phyloP scores from a whole-genome alignment of 1,284 basidiomycete species.

The Ceraceosorus guamensis region DNA sequence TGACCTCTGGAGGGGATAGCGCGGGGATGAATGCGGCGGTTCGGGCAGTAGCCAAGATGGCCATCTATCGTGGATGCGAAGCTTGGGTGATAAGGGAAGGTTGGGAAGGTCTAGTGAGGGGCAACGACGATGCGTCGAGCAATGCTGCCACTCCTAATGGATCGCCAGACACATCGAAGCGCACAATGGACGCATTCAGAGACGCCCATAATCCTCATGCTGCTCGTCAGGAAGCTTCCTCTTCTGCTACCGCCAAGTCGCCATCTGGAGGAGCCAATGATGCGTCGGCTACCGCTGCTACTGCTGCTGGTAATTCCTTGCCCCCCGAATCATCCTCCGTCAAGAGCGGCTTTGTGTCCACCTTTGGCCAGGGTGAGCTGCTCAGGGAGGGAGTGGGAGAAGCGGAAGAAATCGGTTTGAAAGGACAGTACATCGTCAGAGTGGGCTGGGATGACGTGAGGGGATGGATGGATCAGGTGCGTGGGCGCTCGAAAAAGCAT shows the following conservation, averaged over 20 bases:
- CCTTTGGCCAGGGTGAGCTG: conserved; percentile 84
- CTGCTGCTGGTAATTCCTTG: background rate
- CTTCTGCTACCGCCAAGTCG: background rate
- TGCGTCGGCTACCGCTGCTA: background rate
- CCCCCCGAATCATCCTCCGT: background rate
- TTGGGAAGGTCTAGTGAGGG: conserved; percentile 78
- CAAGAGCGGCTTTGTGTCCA: conserved; percentile 55
- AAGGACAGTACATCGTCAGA: conserved; percentile 85
- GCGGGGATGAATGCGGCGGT: conserved; percentile 57
- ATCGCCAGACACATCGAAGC: too few relatives aligned
- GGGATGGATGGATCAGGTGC: conserved; percentile 66
- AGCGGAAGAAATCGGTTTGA: conserved; percentile 55
- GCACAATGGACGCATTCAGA: too few relatives aligned
- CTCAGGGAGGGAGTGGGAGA: conserved; percentile 87
- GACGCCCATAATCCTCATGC: too few relatives aligned
- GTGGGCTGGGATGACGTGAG: conserved; percentile 98
- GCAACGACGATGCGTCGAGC: conserved; percentile 50
- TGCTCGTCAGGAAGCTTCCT: background rate
- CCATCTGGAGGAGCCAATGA: background rate
- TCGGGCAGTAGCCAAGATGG: conserved; percentile 46
- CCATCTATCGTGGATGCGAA: conserved; percentile 57
- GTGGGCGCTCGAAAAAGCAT: background rate
- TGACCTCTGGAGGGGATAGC: conserved; percentile 94
- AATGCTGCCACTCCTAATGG: conserved; percentile 3
- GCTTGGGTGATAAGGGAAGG: conserved; percentile 65